Conservation (phyloP, 108 stramenopile genomes). For the Cyclotella cryptica region DNA sequence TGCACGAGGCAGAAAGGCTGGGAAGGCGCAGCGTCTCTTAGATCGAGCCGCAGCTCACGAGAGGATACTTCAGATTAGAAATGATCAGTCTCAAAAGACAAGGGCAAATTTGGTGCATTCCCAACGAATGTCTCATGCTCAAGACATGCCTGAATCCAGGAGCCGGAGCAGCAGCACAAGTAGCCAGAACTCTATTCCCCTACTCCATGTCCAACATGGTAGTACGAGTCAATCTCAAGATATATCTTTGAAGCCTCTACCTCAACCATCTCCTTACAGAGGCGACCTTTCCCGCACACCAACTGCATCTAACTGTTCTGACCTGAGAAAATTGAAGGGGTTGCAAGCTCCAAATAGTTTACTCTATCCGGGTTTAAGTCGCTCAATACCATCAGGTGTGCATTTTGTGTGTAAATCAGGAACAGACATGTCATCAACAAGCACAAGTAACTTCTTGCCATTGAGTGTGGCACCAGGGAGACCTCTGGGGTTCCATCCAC, state of each 20-base stretch:
- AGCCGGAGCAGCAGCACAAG: neutral
- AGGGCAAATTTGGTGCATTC: slow-evolving; percentile 36
- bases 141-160: neutral
- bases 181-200: slow-evolving; percentile 16
- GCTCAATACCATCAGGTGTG: slow-evolving; percentile 2
- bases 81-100: slow-evolving; percentile 30
- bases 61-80: slow-evolving; percentile 29
- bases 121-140: slow-evolving; percentile 22
- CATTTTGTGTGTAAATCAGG: neutral
- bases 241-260: neutral
- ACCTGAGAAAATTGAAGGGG: slow-evolving; percentile 4
- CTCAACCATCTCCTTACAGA: neutral
- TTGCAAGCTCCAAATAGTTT: neutral
- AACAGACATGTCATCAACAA: neutral
- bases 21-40: slow-evolving; percentile 31
- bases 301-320: slow-evolving; percentile 4
- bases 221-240: neutral
- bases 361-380: neutral
- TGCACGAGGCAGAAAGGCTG: slow-evolving; percentile 22
- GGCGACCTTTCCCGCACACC: slow-evolving; percentile 1
- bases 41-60: slow-evolving; percentile 49
- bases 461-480: neutral
- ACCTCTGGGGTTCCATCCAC: slow-evolving; percentile 42
- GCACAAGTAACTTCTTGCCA: neutral
- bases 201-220: slow-evolving; percentile 17